phyloP scores from a whole-genome alignment of 495 filamentous ascomycete genomes.

The Cudoniella acicularis region DNA sequence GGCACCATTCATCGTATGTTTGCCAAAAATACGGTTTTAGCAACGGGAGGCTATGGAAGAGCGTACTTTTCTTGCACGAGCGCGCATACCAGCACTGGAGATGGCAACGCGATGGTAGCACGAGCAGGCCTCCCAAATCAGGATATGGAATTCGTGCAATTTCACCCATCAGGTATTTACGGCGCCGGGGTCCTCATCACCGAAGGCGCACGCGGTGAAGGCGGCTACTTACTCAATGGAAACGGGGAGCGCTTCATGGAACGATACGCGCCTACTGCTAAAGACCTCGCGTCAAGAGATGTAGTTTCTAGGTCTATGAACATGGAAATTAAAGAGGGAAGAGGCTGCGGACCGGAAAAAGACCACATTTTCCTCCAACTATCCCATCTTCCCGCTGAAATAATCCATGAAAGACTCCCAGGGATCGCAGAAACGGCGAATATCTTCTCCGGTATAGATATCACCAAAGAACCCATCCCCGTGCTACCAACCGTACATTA shows the following conservation, averaged over 20 bases:
- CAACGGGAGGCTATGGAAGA: conserved; percentile 23
- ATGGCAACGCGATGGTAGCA: conserved; percentile 26
- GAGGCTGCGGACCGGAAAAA: conserved; percentile 23
- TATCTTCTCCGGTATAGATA: conserved; percentile 26
- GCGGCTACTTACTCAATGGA: conserved; percentile 22
- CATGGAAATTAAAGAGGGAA: conserved; percentile 24
- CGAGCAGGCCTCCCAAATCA: conserved; percentile 26
- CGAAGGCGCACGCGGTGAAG: conserved; percentile 25
- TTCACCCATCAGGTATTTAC: conserved; percentile 27
- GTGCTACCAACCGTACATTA: conserved; percentile 27
- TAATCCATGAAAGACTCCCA: conserved; percentile 21
- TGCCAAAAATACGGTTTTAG: conserved; percentile 24
- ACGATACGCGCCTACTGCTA: conserved; percentile 24
- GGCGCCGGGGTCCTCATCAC: conserved; percentile 24
- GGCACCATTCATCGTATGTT: conserved; percentile 25
- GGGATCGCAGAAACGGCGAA: conserved; percentile 25
- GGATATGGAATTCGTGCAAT: conserved; percentile 29
- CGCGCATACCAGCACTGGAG: conserved; percentile 24
- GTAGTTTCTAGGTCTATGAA: conserved; percentile 25
- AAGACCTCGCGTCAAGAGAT: conserved; percentile 23
- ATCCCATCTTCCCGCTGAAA: conserved; percentile 19
- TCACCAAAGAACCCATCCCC: conserved; percentile 25
- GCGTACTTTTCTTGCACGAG: conserved; percentile 24
- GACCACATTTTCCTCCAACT: conserved; percentile 28
- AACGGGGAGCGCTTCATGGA: conserved; percentile 28